These are phyloP conservation scores for Crithidia sp. DNA, from an alignment of 208 protist genomes.

Conservation along the genomic window DNA sequence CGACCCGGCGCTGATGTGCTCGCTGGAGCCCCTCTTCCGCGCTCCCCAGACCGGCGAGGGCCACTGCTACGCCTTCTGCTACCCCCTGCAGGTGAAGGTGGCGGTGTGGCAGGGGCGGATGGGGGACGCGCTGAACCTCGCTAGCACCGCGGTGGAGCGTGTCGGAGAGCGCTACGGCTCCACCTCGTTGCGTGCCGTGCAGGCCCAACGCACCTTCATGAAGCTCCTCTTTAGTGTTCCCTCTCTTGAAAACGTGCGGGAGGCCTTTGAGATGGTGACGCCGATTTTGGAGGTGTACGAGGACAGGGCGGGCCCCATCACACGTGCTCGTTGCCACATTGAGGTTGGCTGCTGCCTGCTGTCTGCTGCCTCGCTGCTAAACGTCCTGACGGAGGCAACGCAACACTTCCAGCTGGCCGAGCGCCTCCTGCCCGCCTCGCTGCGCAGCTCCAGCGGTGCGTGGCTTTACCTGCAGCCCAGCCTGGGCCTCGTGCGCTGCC, in stretches of 20 bases:
- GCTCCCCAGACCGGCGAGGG: constrained; percentile 47
- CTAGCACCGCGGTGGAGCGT: constrained; percentile 36
- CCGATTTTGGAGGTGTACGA: constrained; percentile 53
- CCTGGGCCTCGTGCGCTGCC: constrained; percentile 64
- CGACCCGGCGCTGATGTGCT: constrained; percentile 41
- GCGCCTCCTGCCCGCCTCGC: constrained; percentile 38
- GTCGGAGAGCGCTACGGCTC: constrained; percentile 32
- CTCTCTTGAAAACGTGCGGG: constrained; percentile 41
- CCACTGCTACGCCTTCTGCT: constrained; percentile 69
- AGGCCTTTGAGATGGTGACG: constrained; percentile 42
- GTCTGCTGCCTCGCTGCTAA: constrained; percentile 27
- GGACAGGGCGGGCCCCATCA: constrained; percentile 51
- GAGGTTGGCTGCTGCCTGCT: constrained; percentile 79
- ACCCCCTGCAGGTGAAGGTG: constrained; percentile 64
- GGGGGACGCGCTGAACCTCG: constrained; percentile 54
- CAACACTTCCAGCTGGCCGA: constrained; percentile 56
- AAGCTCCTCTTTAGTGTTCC: constrained; percentile 41
- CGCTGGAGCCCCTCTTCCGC: constrained; percentile 56
- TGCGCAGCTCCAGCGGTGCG: constrained; percentile 46
- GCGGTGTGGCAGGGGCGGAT: constrained; percentile 62
- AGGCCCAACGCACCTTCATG: constrained; percentile 40
- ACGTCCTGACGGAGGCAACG: constrained; percentile 42
- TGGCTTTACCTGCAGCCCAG: constrained; percentile 72
- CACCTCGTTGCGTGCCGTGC: constrained; percentile 46
- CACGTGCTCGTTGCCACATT: constrained; percentile 63